Base-by-base conservation (phyloP, 139 green algal genomes). In the Coelastrella sp. region DNA sequence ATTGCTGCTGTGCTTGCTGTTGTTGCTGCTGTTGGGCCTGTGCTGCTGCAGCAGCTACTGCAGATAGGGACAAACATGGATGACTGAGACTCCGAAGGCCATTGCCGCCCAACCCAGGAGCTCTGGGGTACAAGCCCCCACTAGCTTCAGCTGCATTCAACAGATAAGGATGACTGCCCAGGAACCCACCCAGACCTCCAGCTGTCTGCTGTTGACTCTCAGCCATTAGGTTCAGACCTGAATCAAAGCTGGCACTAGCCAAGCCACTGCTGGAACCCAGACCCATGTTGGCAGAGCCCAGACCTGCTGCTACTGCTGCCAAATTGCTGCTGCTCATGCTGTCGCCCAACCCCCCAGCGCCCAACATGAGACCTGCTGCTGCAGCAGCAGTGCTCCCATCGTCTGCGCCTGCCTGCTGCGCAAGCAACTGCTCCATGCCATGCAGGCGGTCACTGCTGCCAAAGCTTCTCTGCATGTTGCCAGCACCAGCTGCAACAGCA, bases 11-110 rank as follows among this genome's bases (percentile, higher is more conserved):
- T 43, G 62, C 62, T 27, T 81, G 71, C 5, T 81, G 60, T 34
- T 87, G 63, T 57, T 85, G 81, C 37, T 73, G 75, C 75, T 60
- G 77, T 37, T 83, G 78, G 25, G 19, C 23, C 79, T 85, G 79
- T 67, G 27, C 34, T 38, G 45, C 63, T 25, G 37, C 59, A 43
- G 59, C 78, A n/a, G 73, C 73, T 50, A 81, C 50, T 6, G 62
- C 79, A 38, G 79, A 62, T 41, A 69, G 43, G 4, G 67, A 45
- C 23, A 86, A n/a, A 23, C 45, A 85, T 8, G 79, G 79, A 37
- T 85, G 79, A 34, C 79, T 85, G 25, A 85, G 45, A 43, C 63
- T 79, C 8, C 79, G 63, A 32, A 75, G 35, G 7, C 48, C 45
- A n/a, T 37, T 40, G 40, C 25, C 38, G 17, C 72, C 45, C 13